Conservation (phyloP, 306 rosid species). For the Quercus engelmannii region DNA sequence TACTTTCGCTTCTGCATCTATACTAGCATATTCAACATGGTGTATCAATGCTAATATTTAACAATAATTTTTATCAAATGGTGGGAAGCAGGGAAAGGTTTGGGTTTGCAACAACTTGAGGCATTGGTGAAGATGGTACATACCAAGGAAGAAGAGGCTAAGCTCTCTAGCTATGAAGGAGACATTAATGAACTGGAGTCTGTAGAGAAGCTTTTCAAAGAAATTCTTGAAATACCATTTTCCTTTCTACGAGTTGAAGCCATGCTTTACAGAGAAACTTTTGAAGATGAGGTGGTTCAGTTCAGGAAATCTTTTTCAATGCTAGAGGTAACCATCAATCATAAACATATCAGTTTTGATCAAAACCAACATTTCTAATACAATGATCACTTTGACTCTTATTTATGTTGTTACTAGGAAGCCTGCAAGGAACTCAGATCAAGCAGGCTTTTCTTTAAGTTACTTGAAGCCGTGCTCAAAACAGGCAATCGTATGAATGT, state of each 20-base stretch:
- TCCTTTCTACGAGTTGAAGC: constrained; percentile 78
- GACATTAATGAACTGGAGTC: constrained; percentile 78
- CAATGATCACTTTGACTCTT: not conserved
- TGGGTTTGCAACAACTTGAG: constrained; percentile 76
- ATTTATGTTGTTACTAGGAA: constrained; percentile 42
- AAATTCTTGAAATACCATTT: constrained; percentile 58
- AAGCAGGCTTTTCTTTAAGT: constrained; percentile 84
- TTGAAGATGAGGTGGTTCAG: constrained; percentile 91
- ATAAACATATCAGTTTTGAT: not conserved
- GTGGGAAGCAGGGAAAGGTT: constrained; percentile 60
- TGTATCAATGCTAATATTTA: too few relatives aligned
- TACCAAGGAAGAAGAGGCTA: constrained; percentile 79
- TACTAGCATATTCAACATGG: too few relatives aligned
- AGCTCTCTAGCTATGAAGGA: constrained; percentile 67
- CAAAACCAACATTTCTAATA: not conserved
- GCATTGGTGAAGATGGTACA: constrained; percentile 90
- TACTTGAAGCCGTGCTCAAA: constrained; percentile 88
- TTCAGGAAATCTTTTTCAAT: constrained; percentile 79
- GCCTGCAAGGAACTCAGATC: constrained; percentile 96
- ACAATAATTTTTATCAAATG: not conserved
- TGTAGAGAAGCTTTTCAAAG: constrained; percentile 72
- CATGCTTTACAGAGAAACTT: constrained; percentile 84
- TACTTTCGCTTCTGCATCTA: too few relatives aligned
- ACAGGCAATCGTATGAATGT: constrained; percentile 97
- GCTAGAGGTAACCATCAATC: constrained; percentile 72